Conservation (phyloP, 345 rosid species). For the Eucalyptus regnans region DNA sequence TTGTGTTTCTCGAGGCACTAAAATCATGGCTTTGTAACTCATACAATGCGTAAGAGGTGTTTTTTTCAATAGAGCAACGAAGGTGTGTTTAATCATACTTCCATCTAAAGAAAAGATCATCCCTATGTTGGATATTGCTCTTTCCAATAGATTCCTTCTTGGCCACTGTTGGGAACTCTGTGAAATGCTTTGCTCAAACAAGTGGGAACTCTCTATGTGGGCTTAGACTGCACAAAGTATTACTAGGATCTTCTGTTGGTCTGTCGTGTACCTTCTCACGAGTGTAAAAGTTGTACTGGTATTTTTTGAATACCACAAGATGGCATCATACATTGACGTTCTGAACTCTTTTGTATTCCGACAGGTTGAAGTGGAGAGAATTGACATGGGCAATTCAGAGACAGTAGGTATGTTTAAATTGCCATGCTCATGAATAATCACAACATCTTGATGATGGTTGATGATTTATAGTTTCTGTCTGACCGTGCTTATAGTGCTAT, state of each 20-base stretch:
- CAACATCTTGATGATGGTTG: background rate
- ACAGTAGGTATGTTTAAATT: constrained; percentile 17
- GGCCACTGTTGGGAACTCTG: background rate
- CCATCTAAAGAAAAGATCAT: background rate
- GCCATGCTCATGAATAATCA: background rate
- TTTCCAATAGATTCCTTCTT: background rate
- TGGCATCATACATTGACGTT: background rate
- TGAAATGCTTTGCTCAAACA: background rate
- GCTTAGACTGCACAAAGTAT: background rate
- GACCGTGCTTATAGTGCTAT: background rate
- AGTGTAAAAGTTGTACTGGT: background rate
- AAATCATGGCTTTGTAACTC: background rate
- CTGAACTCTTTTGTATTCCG: background rate
- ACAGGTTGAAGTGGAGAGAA: constrained; percentile 30
- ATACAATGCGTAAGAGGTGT: background rate
- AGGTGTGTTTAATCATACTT: background rate
- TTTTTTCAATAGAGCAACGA: background rate
- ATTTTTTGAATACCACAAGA: background rate
- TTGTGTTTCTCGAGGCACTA: background rate
- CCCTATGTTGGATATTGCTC: background rate
- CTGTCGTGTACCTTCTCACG: background rate
- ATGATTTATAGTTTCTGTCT: background rate
- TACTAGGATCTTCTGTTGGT: background rate
- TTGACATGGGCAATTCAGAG: constrained; percentile 17
- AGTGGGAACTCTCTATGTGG: background rate